Conservation (phyloP, 2,329 filamentous ascomycete genomes). For the Boeremia exigua region DNA sequence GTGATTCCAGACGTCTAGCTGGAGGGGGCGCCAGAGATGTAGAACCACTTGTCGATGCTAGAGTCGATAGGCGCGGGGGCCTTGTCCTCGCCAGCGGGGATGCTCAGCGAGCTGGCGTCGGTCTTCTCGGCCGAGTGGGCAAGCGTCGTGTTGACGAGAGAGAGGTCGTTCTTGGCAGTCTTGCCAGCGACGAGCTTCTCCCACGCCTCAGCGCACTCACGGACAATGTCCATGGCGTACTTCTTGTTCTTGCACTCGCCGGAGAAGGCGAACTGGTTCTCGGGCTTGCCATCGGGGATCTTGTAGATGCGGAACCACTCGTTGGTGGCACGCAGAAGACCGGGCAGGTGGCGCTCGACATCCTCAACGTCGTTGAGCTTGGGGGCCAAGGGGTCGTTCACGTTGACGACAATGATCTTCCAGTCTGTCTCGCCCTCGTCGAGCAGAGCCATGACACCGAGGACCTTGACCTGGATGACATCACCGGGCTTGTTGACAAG, state of each 20-base stretch:
- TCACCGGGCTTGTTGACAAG: slow-evolving; percentile 94
- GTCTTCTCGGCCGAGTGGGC: slow-evolving; percentile 75
- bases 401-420: slow-evolving; percentile 99
- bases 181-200: slow-evolving; percentile 94
- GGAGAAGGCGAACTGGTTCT: slow-evolving; percentile 99
- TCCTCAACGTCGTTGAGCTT: slow-evolving; percentile 99
- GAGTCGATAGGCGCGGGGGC: slow-evolving; percentile 87
- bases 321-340: slow-evolving; percentile 95
- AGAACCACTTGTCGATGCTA: slow-evolving; percentile 99
- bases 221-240: slow-evolving; percentile 95
- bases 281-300: slow-evolving; percentile 99
- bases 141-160: slow-evolving; percentile 80
- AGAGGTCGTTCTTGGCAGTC: slow-evolving; percentile 76
- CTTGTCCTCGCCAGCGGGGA: slow-evolving; percentile 81
- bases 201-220: slow-evolving; percentile 96
- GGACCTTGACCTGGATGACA: slow-evolving; percentile 99
- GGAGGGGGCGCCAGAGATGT: slow-evolving; percentile 93
- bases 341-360: slow-evolving; percentile 96
- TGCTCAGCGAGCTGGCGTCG: slow-evolving; percentile 71
- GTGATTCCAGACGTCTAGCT: slow-evolving; percentile 41
- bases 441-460: slow-evolving; percentile 98
- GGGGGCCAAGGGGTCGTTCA: slow-evolving; percentile 93
- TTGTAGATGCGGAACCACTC: slow-evolving; percentile 99
- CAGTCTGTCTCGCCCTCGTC: slow-evolving; percentile 99
- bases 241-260: slow-evolving; percentile 99